Evolutionary conservation across 164 flowering plant genomes (phyloP).

Genomic region (Amborella trichopoda): DNA sequence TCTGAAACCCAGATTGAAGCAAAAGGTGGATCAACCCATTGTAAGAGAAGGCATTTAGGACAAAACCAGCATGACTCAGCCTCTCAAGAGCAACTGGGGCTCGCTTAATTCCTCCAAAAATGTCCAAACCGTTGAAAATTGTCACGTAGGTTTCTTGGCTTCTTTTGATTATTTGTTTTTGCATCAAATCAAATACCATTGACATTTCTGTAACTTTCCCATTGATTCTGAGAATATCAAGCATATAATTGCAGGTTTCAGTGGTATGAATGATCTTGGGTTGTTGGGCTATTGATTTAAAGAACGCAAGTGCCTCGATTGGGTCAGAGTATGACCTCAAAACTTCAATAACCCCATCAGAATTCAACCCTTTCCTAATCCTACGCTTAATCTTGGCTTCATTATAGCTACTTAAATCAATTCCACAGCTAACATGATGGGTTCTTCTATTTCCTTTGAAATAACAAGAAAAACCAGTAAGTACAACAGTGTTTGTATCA

Average conservation of each 20-base stretch:
- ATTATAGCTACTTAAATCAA: conserved; percentile 16
- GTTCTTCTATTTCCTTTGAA: conserved; percentile 23
- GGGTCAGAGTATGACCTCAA: conserved; percentile 45
- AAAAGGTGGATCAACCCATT: conserved; percentile 80
- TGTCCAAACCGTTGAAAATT: conserved; percentile 41
- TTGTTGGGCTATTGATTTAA: conserved; percentile 40
- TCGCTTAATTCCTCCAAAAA: conserved; percentile 57
- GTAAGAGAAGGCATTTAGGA: conserved; percentile 77
- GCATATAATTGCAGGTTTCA: conserved; percentile 82
- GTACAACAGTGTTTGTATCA: too few species aligned
- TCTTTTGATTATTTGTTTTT: conserved; percentile 68
- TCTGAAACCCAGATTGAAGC: conserved; percentile 49
- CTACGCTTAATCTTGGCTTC: conserved; percentile 14
- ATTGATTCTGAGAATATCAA: conserved; percentile 52
- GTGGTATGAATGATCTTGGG: conserved; percentile 53
- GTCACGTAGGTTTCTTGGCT: conserved; percentile 54
- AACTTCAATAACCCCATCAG: conserved; percentile 41
- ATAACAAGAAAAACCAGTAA: too few species aligned
- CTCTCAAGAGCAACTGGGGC: conserved; percentile 47
- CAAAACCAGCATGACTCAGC: conserved; percentile 60
- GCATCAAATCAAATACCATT: conserved; percentile 80
- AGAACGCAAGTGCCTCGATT: conserved; percentile 37
- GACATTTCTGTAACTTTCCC: conserved; percentile 55
- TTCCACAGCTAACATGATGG: conserved; percentile 21
- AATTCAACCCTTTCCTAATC: conserved; percentile 12